Evolutionary conservation across 768 basidiomycete genomes (phyloP), one percentile per base, ranked within the genome.

Genomic region (Rubroboletus satanas): DNA sequence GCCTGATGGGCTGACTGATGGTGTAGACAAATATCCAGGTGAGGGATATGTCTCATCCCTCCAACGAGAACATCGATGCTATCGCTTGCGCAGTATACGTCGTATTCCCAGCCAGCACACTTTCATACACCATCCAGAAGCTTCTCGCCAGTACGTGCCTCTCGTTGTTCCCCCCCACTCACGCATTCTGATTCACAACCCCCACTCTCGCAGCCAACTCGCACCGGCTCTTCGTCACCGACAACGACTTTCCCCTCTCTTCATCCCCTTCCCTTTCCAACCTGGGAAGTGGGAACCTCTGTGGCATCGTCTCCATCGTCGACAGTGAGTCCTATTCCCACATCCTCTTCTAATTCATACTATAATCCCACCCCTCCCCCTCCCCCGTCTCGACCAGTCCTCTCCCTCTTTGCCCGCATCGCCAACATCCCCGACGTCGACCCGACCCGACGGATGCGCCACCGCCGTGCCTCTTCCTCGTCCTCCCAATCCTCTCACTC

Each of bases 11-110:
- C 82, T 81, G 5, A 88, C 80, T 4, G 90, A 93, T 56, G 90
- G 90, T 4, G 83, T 68, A 32, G 90, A 93, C 63, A 83, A 80
- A 71, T 91, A 84, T 72, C 90, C 90, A 68, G 86, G 88, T 86
- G 56, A 45, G 61, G 62, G 18, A 9, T 21, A 15, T 5, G 17
- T 37, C 50, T 44, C 23, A 11, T 52, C 37, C 26, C 35, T 35
- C 43, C 10, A 23, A 29, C 33, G 1, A 8, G 31, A 32, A 31
- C 11, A 52, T 26, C 36, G 41, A 56, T 43, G 45, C 5, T 21
- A 49, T 55, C 23, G 7, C 14, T 23, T 9, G 31, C 37, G 3
- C 67, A 88, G 90, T 90, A 0, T 93, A 90, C 67, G 88, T 87
- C 47, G 86, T 91, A 21, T 75, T 79, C 31, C 81, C 85, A 0